Base-by-base conservation (phyloP, 2,329 filamentous ascomycete genomes). In the Cladobotryum mycophilum region DNA sequence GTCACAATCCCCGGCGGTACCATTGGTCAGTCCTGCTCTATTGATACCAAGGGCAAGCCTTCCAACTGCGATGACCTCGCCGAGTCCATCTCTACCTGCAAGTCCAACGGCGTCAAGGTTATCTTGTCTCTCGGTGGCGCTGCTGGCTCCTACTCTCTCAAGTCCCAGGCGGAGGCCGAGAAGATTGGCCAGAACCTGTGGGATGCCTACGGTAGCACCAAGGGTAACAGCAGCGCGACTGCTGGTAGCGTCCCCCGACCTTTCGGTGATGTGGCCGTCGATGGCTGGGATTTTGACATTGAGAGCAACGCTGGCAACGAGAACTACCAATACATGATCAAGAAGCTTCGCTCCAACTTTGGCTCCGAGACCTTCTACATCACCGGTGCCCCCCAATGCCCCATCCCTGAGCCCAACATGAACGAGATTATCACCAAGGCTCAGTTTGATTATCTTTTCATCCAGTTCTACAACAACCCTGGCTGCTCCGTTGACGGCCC, bases 381-480 rank as follows among this genome's bases (percentile, higher is more conserved):
- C 54, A 69, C 70, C 0, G 72, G 67, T 4, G 70, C 72, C 6
- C 73, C 73, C n/a, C 70, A 76, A 57, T 76, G 73, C 59, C 67
- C 51, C 6, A 25, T 55, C 13, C 56, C 56, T 4, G 56, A 65
- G 46, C 38, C 60, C 56, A 65, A 70, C 59, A 75, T 76, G 73
- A 62, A 65, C 52, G 58, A 60, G 17, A 72, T 76, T 52, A 67
- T 77, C 51, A 54, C 63, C 35, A 47, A 58, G 6, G 18, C 55
- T 1, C 17, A 45, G 13, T 58, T 58, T 5, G 56, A 75, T 54
- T 64, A 65, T 44, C 58, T 76, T 7, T 74, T 67, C 55, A 61
- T 75, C 15, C 73, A 76, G 57, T 75, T 74, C 60, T 76, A 76
- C 64, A 76, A 76, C 61, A 76, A 76, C 58, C 62, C 64, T 0